Base-by-base conservation (phyloP, 2,329 filamentous ascomycete genomes). In the Harringtonia lauricola region DNA sequence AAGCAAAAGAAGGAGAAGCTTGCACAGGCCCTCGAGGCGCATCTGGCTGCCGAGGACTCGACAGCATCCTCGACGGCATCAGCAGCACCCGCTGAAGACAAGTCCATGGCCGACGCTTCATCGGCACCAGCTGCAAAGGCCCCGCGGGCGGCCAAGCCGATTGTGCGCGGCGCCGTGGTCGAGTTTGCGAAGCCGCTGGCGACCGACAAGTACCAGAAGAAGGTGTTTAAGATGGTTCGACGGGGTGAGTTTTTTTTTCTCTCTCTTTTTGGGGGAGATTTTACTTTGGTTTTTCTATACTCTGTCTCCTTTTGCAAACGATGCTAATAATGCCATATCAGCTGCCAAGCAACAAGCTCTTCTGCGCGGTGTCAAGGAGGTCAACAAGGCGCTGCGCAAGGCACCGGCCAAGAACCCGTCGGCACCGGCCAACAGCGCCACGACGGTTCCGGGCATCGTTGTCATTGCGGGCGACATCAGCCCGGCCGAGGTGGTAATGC, bases 301-400 rank as follows among this genome's bases (percentile, higher is more conserved):
- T 24, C 4, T 35, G 22, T 28, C 21, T 22, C 7, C n/a, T 2
- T 12, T 26, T 26, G 21, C 5, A n/a, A 38, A 6, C 30, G 36
- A 31, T 33, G 30, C 47, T 45, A 34, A 45, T 54, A 50, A 49
- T n/a, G n/a, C n/a, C 33, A 47, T 12, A 22, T 46, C 64, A 96
- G 92, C 90, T 55, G 89, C 92, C 57, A 95, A 94, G 69, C 80
- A 87, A 68, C 94, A 94, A 70, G 85, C 86, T 47, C 84, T 98
- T 60, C 94, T 95, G 72, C 89, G 92, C 60, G 92, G 92, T 60
- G 92, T 98, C 53, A 98, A 98, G 69, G 92, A 98, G 70, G 90
- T 95, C 60, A 89, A 96, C 70, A 98, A 98, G 72, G 84, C 89
- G 29, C 85, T 98, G 56, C 88, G 92, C 71, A 96, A 96, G 71